These are phyloP conservation scores for Cornus controversa DNA, from an alignment of 148 eudicot species.

Conservation along the genomic window DNA sequence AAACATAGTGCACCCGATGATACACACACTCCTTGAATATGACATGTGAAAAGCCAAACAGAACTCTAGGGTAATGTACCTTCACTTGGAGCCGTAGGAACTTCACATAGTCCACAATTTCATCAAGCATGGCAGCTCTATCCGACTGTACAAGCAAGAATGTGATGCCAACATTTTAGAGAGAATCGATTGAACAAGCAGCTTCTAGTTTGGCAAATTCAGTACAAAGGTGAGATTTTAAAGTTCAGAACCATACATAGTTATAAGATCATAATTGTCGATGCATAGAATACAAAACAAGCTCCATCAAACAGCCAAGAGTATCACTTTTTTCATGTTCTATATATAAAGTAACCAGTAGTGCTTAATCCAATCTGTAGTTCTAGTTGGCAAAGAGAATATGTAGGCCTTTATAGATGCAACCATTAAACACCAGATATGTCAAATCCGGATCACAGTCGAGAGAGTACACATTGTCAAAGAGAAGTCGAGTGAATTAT, in stretches of 20 bases:
- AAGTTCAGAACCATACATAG: not conserved
- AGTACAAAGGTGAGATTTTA: no score
- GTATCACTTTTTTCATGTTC: not conserved
- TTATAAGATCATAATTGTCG: not conserved
- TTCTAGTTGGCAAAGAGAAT: no score
- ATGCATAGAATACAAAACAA: not conserved
- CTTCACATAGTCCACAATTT: constrained; percentile 69
- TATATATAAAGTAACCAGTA: not conserved
- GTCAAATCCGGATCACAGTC: no score
- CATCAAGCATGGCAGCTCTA: constrained; percentile 74
- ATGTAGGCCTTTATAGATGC: no score
- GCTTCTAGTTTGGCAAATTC: not conserved
- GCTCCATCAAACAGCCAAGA: not conserved
- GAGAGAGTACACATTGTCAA: no score
- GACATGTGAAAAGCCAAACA: not conserved
- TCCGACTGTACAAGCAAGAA: constrained; percentile 47
- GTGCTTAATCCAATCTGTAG: no score
- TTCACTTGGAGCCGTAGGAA: constrained; percentile 68
- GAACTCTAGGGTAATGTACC: constrained; percentile 30
- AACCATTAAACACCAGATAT: no score
- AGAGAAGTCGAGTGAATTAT: no score
- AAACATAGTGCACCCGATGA: no score
- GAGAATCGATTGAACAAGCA: constrained; percentile 1
- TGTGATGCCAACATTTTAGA: not conserved
- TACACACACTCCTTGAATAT: no score